Base-by-base conservation (phyloP, 2,329 filamentous ascomycete species). In the Phialocephala subalpina region DNA sequence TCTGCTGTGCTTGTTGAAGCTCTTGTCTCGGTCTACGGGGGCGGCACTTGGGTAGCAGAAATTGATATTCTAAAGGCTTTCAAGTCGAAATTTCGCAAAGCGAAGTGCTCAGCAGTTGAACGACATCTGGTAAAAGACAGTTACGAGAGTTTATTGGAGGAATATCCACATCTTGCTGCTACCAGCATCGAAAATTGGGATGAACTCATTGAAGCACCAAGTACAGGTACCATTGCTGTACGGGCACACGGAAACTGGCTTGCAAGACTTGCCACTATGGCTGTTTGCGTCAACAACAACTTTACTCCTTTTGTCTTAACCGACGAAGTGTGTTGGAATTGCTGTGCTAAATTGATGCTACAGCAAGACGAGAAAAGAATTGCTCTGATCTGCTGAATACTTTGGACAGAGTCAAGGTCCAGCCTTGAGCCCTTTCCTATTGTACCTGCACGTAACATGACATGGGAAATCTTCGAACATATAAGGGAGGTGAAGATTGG, bases 1-100 rank as follows among this genome's bases (percentile, higher is more conserved):
- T 45, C 62, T 2, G 62, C 69, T 1, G 56, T 68, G 42, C 60
- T 74, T 7, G 12, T 73, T 2, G 70, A 74, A 57, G 66, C 68
- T 0, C 53, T 75, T 0, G 59, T 75, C 7, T 72, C 70, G 0
- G 67, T 74, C 0, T 68, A 72, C 35, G 70, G 72, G 63, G 63
- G 67, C 27, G 64, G 67, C n/a, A 29, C 58, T n/a, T 74, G 71
- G 72, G 64, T 74, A n/a, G 70, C 67, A 4, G 72, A 73, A 27
- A 45, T 74, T 6, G 69, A 74, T 53, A 62, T 72, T 47, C 42
- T 73, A 22, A 56, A 63, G 22, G 35, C 22, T 40, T 36, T 33
- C 14, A 12, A 11, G 49, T 63, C 5, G 36, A 42, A 58, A 42
- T 58, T 53, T 25, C 22, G 45, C 2, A 33, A 38, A 6, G 25